phyloP scores from a whole-genome alignment of 305 asterid species.

The Striga hermonthica region DNA sequence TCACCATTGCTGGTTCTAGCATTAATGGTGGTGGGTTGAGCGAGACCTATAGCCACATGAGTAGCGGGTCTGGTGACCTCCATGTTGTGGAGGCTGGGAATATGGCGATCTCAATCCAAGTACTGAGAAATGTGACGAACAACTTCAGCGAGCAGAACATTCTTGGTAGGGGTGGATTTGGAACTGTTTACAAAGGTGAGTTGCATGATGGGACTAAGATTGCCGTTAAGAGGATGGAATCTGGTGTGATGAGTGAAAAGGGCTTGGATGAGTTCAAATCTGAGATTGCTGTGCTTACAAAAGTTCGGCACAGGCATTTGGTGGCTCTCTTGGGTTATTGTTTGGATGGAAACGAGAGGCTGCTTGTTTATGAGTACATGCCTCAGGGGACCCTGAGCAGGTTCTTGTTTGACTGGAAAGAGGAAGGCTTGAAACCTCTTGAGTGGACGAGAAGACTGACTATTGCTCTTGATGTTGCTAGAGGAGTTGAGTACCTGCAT shows the following conservation, averaged over 20 bases:
- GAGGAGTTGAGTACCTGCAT: slow-evolving; percentile 92
- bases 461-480: slow-evolving; percentile 90
- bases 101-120: slow-evolving; percentile 76
- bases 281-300: slow-evolving; percentile 86
- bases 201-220: slow-evolving; percentile 84
- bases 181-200: slow-evolving; percentile 88
- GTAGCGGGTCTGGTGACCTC: slow-evolving; percentile 59
- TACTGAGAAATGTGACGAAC: slow-evolving; percentile 65
- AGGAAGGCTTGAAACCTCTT: slow-evolving; percentile 71
- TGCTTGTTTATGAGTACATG: slow-evolving; percentile 88
- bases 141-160: slow-evolving; percentile 69
- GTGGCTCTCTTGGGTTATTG: slow-evolving; percentile 92
- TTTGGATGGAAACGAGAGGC: slow-evolving; percentile 75
- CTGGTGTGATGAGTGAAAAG: slow-evolving; percentile 74
- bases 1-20: slow-evolving; percentile 63
- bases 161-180: slow-evolving; percentile 89
- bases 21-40: slow-evolving; percentile 52
- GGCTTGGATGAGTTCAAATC: slow-evolving; percentile 87
- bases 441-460: slow-evolving; percentile 84
- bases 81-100: slow-evolving; percentile 80
- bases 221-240: slow-evolving; percentile 94
- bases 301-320: slow-evolving; percentile 91
- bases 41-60: slow-evolving; percentile 53
- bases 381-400: slow-evolving; percentile 94
- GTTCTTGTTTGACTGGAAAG: slow-evolving; percentile 74